Conservation (phyloP, 257 asterid genomes). For the Scutellaria galericulata region DNA sequence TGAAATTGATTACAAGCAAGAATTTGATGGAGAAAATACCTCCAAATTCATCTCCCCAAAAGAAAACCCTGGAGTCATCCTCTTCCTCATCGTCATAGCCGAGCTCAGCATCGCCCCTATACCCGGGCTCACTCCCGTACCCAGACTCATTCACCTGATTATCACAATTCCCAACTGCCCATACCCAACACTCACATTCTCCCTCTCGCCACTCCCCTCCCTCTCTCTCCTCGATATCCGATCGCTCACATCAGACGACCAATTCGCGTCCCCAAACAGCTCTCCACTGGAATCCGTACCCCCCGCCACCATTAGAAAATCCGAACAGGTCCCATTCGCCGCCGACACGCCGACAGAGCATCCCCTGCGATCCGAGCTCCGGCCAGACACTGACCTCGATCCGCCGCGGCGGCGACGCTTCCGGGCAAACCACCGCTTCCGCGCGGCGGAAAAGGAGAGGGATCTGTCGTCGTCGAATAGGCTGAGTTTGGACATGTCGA, state of each 20-base stretch:
- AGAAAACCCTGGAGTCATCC: conserved; percentile 66
- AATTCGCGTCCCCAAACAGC: conserved; percentile 80
- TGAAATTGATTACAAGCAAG: neutral
- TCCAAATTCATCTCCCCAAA: conserved; percentile 90
- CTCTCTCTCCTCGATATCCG: conserved; percentile 65
- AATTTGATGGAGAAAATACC: conserved; percentile 49
- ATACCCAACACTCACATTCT: conserved; percentile 45
- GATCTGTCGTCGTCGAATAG: conserved; percentile 77
- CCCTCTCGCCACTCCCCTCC: conserved; percentile 66
- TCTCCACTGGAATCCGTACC: conserved; percentile 99
- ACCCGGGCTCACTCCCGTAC: conserved; percentile 96
- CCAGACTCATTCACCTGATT: conserved; percentile 80
- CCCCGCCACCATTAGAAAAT: conserved; percentile 77
- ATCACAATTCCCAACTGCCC: conserved; percentile 68
- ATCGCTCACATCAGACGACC: conserved; percentile 96
- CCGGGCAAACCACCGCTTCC: conserved; percentile 68
- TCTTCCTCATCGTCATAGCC: conserved; percentile 92
- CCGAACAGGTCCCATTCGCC: conserved; percentile 92
- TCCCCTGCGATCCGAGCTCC: conserved; percentile 92
- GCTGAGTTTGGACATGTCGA: conserved; percentile 84
- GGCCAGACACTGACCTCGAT: conserved; percentile 85
- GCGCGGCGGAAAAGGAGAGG: conserved; percentile 47
- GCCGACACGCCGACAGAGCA: conserved; percentile 84
- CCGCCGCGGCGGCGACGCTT: conserved; percentile 87
- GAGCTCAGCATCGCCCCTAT: conserved; percentile 85